Evolutionary conservation across 208 protist species (phyloP), one percentile per base, ranked within the genome.

Genomic region (Trypanosoma mega): DNA sequence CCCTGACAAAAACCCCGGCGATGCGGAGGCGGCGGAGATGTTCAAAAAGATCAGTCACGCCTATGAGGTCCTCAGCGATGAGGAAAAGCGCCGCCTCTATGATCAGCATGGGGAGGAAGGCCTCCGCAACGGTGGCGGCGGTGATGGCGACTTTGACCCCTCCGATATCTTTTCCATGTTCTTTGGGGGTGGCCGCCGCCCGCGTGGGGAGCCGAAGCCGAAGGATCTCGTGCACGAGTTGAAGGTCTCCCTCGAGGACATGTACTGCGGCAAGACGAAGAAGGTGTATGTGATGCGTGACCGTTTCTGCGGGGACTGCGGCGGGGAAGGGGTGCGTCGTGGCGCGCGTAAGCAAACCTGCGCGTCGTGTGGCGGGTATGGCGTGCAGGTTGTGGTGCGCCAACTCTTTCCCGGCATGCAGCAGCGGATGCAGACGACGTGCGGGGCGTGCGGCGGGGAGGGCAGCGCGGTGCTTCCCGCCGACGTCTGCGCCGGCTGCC

Each of bases 71-170:
- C 87, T 99, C 24, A 90, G 67, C 45, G 97, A 99, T 56, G 33
- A 67, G 20, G 77, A 99, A 61, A 99, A 99, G 82, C 78, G 97
- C n/a, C 47, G 72, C 36, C 43, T 98, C 7, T 99, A 99, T 74
- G 98, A 99, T 72, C 74, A 92, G 58, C 94, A 97, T 75, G 98
- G 98, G 43, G 95, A 98, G 79, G 80, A 98, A n/a, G 97, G 96
- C 21, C 76, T 99, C 1, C 85, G 98, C 54, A 80, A 84, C 34
- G 89, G 87, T 54, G 85, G 74, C 14, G 74, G 74, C 21, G 80
- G 65, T 29, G 78, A 69, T 41, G 68, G 46, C 49, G 82, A 78
- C 45, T 83, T 93, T 59, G 82, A 92, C 39, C 76, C 87, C 2
- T 73, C 68, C 18, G 86, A 96, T 52, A 93, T 96, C 56, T 96